Evolutionary conservation across 2,329 filamentous ascomycete species (phyloP).

Genomic region (Fonsecaea multimorphosa): DNA sequence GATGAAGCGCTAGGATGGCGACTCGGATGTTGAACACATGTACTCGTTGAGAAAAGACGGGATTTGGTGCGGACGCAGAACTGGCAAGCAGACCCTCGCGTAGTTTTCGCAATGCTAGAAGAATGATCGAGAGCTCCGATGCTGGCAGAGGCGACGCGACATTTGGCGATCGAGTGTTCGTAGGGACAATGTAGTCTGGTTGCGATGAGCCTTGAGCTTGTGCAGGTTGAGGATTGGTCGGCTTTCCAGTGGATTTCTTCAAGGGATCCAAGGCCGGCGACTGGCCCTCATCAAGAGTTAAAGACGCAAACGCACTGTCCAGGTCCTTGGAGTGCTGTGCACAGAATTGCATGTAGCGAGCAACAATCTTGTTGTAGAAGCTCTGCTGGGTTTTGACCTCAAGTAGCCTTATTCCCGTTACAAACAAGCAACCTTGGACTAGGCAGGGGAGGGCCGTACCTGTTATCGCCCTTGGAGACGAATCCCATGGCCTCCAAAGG

Average conservation of each 20-base stretch:
- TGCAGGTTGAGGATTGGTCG: not conserved
- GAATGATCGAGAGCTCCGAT: conserved; percentile 73
- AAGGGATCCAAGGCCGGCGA: conserved; percentile 48
- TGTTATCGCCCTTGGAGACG: conserved; percentile 87
- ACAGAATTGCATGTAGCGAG: conserved; percentile 89
- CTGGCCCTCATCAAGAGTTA: conserved; percentile 52
- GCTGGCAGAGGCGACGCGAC: conserved; percentile 47
- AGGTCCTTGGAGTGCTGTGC: conserved; percentile 75
- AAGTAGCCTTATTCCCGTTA: conserved; percentile 61
- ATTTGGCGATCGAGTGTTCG: conserved; percentile 26
- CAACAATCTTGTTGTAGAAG: conserved; percentile 86
- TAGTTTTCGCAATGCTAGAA: conserved; percentile 87
- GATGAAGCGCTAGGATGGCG: conserved; percentile 78
- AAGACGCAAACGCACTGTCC: conserved; percentile 73
- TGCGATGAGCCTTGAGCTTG: conserved; percentile 6
- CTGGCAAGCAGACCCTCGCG: conserved; percentile 81
- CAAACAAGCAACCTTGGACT: conserved; percentile 41
- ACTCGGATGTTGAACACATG: conserved; percentile 92
- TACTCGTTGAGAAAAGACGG: conserved; percentile 78
- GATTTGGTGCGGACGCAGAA: conserved; percentile 73
- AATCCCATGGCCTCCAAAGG: conserved; percentile 81
- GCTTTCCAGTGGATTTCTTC: conserved; percentile 45
- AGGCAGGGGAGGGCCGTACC: conserved; percentile 57
- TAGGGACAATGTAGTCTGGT: conserved; percentile 14
- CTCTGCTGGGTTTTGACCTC: conserved; percentile 79